These are phyloP conservation scores for Talaromyces borbonicus DNA, from an alignment of 495 filamentous ascomycete genomes.

Conservation along the genomic window DNA sequence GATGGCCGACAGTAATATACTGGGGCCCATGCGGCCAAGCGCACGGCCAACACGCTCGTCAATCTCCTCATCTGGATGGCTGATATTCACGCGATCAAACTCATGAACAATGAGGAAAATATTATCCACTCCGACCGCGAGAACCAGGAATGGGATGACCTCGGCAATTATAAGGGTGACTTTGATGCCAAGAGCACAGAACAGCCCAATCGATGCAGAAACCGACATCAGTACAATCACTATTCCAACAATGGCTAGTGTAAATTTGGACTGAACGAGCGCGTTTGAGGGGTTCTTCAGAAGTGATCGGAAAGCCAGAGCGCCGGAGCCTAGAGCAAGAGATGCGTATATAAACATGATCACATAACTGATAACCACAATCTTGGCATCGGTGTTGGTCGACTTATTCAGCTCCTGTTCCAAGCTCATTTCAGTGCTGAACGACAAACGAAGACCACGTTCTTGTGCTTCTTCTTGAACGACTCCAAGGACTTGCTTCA, in stretches of 20 bases:
- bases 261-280: conserved; percentile 91
- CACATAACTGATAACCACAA: conserved; percentile 92
- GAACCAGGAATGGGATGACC: conserved; percentile 93
- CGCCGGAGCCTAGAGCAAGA: conserved; percentile 79
- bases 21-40: conserved; percentile 88
- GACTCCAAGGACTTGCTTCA: conserved; percentile 57
- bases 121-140: conserved; percentile 96
- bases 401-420: conserved; percentile 92
- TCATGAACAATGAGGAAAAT: conserved; percentile 98
- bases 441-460: conserved; percentile 75
- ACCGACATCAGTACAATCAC: conserved; percentile 96
- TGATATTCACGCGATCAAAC: conserved; percentile 89
- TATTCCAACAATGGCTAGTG: conserved; percentile 84
- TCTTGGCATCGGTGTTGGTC: conserved; percentile 95
- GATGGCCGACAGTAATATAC: conserved; percentile 86
- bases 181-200: conserved; percentile 80
- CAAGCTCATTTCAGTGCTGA: conserved; percentile 86
- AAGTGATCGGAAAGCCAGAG: conserved; percentile 62
- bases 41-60: conserved; percentile 75
- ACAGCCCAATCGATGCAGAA: conserved; percentile 84
- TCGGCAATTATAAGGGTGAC: conserved; percentile 96
- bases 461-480: conserved; percentile 72
- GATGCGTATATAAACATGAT: conserved; percentile 98
- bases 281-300: conserved; percentile 70
- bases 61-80: conserved; percentile 75